A percentile compares a stretch with the other conserved stretches of the same genome.
These are phyloP conservation scores for Flaveria floridana DNA, from an alignment of 140 eudicot species.

Conservation along the genomic window DNA sequence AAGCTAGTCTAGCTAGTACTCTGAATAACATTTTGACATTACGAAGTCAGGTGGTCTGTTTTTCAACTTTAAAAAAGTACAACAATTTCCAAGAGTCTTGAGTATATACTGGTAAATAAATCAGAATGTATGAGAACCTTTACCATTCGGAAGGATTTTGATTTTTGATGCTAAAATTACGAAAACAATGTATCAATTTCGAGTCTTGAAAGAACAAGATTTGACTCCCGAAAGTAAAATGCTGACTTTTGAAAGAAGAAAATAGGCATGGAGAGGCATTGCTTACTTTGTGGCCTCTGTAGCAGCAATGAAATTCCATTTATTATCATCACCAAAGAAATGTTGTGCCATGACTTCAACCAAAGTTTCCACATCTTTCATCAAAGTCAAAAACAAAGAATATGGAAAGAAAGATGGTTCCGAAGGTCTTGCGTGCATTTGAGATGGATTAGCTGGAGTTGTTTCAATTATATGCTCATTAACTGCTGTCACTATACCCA, in stretches of 20 bases:
- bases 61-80: conserved; percentile 5
- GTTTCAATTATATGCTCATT: conserved; percentile 74
- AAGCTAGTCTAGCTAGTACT: conserved; percentile 72
- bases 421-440: background rate
- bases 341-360: conserved; percentile 91
- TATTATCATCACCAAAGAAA: conserved; percentile 71
- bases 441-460: conserved; percentile 37
- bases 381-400: conserved; percentile 64
- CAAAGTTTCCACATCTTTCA: conserved; percentile 83
- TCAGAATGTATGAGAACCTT: background rate
- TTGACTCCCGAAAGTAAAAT: conserved; percentile 24
- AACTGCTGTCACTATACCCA: conserved; percentile 74
- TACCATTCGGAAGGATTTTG: background rate
- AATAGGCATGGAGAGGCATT: background rate
- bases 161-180: background rate
- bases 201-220: conserved; percentile 12
- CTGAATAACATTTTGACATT: conserved; percentile 39
- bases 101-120: conserved; percentile 1
- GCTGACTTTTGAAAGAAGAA: conserved; percentile 21
- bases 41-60: conserved; percentile 10
- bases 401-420: conserved; percentile 60
- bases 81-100: conserved; percentile 1
- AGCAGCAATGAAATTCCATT: conserved; percentile 77
- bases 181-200: background rate
- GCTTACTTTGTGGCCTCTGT: conserved; percentile 84